A percentile compares a stretch with the other conserved stretches of the same genome.
These are phyloP conservation scores for Westerdykella aurantiaca DNA, from an alignment of 2,329 filamentous ascomycete species.

Conservation along the genomic window DNA sequence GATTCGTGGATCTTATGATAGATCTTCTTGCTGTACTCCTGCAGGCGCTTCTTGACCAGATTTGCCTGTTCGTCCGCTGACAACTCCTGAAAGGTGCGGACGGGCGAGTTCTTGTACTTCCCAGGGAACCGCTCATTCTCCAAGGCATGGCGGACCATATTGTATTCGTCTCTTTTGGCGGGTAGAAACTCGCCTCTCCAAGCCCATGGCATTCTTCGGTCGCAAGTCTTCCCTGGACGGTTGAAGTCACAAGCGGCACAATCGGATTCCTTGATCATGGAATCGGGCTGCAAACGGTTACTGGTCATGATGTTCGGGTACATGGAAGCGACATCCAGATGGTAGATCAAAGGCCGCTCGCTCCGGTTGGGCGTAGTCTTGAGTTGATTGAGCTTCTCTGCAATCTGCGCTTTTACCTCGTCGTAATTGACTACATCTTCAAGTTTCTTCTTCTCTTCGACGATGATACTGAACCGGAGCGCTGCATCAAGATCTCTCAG, in stretches of 20 bases:
- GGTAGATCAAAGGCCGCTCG: constrained; percentile 89
- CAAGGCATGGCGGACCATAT: constrained; percentile 91
- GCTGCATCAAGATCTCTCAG: constrained; percentile 81
- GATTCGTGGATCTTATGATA: constrained; percentile 99
- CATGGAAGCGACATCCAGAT: constrained; percentile 98
- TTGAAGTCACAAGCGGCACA: constrained; percentile 99
- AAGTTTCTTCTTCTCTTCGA: constrained; percentile 50
- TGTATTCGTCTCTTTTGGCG: constrained; percentile 95
- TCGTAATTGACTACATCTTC: constrained; percentile 49
- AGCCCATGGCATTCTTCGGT: constrained; percentile 88
- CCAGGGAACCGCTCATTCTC: constrained; percentile 91
- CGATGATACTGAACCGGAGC: constrained; percentile 66
- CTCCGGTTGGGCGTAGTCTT: constrained; percentile 77
- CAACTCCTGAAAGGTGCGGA: constrained; percentile 74
- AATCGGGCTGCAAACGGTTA: constrained; percentile 93
- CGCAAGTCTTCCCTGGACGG: constrained; percentile 91
- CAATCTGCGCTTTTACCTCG: constrained; percentile 73
- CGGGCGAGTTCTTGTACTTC: constrained; percentile 63
- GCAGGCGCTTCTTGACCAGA: constrained; percentile 78
- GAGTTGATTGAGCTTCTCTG: constrained; percentile 61
- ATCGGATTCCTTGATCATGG: constrained; percentile 95
- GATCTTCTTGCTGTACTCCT: constrained; percentile 94
- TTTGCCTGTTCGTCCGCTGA: constrained; percentile 73
- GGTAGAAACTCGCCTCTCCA: constrained; percentile 98
- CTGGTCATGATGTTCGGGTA: constrained; percentile 99